Evolutionary conservation across 257 asterid genomes (phyloP).

Genomic region (Fraxinus pennsylvanica): DNA sequence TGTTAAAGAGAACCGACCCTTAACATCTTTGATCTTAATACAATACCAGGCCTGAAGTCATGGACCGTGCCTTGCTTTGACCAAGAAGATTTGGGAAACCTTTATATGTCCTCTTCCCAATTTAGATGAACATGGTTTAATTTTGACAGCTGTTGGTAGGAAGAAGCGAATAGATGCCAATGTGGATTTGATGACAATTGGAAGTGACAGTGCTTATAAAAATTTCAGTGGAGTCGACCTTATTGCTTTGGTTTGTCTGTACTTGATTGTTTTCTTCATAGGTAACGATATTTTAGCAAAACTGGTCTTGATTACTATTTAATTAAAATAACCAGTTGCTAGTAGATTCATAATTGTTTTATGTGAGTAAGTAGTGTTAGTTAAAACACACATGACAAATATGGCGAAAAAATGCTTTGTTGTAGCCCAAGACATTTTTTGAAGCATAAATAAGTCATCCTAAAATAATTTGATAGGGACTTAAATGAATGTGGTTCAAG

Average conservation of each 20-base stretch:
- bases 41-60: constrained; percentile 70
- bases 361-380: no score
- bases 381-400: no score
- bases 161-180: constrained; percentile 56
- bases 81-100: constrained; percentile 84
- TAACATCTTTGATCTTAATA: constrained; percentile 13
- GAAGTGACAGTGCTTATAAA: constrained; percentile 53
- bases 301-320: not conserved
- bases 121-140: constrained; percentile 81
- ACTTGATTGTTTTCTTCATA: not conserved
- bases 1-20: no score
- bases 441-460: no score
- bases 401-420: no score
- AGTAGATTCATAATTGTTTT: not conserved
- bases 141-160: constrained; percentile 67
- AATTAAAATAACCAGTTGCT: not conserved
- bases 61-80: constrained; percentile 75
- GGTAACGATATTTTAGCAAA: not conserved
- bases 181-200: constrained; percentile 73
- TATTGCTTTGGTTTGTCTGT: constrained; percentile 55
- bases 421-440: no score
- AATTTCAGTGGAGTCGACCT: constrained; percentile 91
- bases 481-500: not conserved
- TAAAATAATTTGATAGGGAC: no score
- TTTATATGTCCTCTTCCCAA: constrained; percentile 78